Evolutionary conservation across 306 rosid species (phyloP), one percentile per base, ranked within the genome.

Genomic region (Malus orientalis): DNA sequence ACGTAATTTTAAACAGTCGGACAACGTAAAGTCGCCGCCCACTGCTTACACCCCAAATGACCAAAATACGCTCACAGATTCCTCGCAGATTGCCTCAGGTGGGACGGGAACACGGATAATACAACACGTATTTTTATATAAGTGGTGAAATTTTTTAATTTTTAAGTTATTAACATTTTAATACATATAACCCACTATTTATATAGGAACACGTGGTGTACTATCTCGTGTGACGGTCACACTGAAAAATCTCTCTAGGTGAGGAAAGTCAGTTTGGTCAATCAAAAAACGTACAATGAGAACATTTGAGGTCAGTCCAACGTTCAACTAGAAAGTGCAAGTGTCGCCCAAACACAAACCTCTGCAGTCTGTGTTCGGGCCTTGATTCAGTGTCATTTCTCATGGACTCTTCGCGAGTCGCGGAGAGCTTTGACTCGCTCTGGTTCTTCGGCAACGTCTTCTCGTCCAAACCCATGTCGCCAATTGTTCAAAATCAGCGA

Each of bases 361-460:
- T 23, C 57, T 40, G 22, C 54, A 4, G 38, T 53, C n/a, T 47
- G 60, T 49, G 4, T n/a, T 49, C 19, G 54, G 54, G 54, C 8
- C 3, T 40, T 40, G n/a, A n/a, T 15, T 1, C 27, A 33, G 30
- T 61, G 61, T 57, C 59, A 25, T 53, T 57, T 25, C 18, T 76
- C 77, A 89, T 88, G 88, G 89, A 81, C 33, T 67, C 22, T 69
- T 83, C 84, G 59, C 78, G 70, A 82, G 87, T 87, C 47, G 3
- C 67, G 42, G 83, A 61, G 67, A 61, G 70, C 77, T 71, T 90
- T 0, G 92, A 90, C 78, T 84, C 86, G 54, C 86, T 90, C 47
- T 92, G 93, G 96, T 90, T 90, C 88, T 90, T 69, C 84, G 69
- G 84, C 73, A 86, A 81, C 70, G 74, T 64, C 44, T 29, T 92